Base-by-base conservation (phyloP, 2,329 filamentous ascomycete genomes). In the Hymenoscyphus repandus region DNA sequence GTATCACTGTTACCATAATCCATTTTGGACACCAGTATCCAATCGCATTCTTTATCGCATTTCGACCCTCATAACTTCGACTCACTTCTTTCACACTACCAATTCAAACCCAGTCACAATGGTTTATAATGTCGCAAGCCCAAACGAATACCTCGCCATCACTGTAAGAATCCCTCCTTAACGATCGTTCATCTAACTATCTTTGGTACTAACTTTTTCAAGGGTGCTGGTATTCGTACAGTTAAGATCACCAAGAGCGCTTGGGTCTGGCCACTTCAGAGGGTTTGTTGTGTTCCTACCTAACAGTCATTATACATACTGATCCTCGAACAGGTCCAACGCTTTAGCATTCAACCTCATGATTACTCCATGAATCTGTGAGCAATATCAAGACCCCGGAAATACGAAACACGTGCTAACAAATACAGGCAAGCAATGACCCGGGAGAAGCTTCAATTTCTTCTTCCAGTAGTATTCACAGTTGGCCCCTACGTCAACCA, bases 71-170 rank as follows among this genome's bases (percentile, higher is more conserved):
- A 33, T 17, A 9, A 20, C 20, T 13, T 9, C 31, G 11, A 15
- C 22, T 30, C 31, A 31, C 15, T 31, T 15, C 22, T 22, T 3
- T 36, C 6, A 20, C 31, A 17, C 27, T 37, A 36, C 13, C 11
- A 36, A 48, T 37, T 30, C 38, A 36, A 6, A 12, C 53, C 45
- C 39, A 34, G 57, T 57, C 68, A 72, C 54, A 45, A 79, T 79
- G 74, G 78, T 78, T 60, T 88, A 85, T 71, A 79, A 76, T 67
- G 78, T 90, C 57, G 85, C 87, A 17, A 80, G 81, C 50, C 84
- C 88, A 27, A 87, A 90, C 71, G 81, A 90, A 71, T 95, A 93
- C 76, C 86, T 95, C 70, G 88, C 89, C 75, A 80, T 93, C 61
- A 93, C 88, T 61, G 22, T 27, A 27, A 27, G 22, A 4, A 27